These are phyloP conservation scores for Leishmania martiniquensis DNA, from an alignment of 208 protist species.

Conservation along the genomic window DNA sequence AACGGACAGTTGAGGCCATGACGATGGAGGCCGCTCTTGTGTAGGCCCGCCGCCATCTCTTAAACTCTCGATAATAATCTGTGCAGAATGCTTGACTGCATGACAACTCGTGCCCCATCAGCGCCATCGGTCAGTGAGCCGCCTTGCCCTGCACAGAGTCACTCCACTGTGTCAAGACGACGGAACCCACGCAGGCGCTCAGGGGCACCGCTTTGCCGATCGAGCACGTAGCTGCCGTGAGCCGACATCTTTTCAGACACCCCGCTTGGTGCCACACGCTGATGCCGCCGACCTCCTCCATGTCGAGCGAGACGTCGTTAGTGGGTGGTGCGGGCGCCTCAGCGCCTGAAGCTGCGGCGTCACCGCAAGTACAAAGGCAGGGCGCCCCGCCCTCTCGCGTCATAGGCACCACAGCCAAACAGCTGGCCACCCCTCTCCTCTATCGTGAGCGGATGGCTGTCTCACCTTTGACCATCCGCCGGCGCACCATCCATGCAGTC, in stretches of 20 bases:
- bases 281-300: conserved; percentile 57
- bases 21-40: conserved; percentile 24
- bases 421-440: conserved; percentile 61
- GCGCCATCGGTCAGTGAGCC: conserved; percentile 57
- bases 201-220: conserved; percentile 18
- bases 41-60: conserved; percentile 40
- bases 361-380: conserved; percentile 58
- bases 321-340: conserved; percentile 57
- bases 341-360: conserved; percentile 41
- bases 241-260: conserved; percentile 32
- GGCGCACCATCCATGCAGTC: conserved; percentile 73
- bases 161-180: conserved; percentile 26
- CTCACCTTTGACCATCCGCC: conserved; percentile 65
- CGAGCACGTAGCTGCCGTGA: conserved; percentile 32
- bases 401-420: conserved; percentile 59
- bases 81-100: conserved; percentile 47
- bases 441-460: conserved; percentile 58
- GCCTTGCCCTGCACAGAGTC: conserved; percentile 51
- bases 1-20: conserved; percentile 34
- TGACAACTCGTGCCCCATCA: conserved; percentile 56
- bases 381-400: conserved; percentile 73
- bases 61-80: conserved; percentile 52
- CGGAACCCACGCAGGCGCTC: conserved; percentile 46
- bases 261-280: conserved; percentile 40
- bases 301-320: conserved; percentile 60